Evolutionary conservation across 139 green algal genomes (phyloP).

Genomic region (Chlamydomonas asymmetrica): DNA sequence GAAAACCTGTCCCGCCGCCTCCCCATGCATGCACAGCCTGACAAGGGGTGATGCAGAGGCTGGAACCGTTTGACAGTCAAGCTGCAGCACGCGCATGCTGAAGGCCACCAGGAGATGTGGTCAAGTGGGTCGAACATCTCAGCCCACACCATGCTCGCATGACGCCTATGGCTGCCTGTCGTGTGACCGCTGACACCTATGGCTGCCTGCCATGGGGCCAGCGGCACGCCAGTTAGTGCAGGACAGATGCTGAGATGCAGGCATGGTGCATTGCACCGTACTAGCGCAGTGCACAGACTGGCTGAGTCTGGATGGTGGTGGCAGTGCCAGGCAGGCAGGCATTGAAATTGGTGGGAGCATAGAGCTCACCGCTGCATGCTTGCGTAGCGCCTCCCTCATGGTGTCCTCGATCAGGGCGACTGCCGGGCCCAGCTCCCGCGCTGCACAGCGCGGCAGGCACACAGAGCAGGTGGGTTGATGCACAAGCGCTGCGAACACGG

Average conservation of each 20-base stretch:
- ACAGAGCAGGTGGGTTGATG: background rate
- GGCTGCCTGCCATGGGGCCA: background rate
- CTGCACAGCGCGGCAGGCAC: background rate
- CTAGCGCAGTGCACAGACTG: too few relatives aligned
- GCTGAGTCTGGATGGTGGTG: too few relatives aligned
- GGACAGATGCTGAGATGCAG: too few relatives aligned
- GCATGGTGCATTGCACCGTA: too few relatives aligned
- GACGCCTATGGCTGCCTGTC: background rate
- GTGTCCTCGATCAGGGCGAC: slow-evolving; percentile 38
- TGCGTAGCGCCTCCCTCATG: slow-evolving; percentile 39
- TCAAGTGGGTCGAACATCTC: too few relatives aligned
- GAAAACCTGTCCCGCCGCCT: too few relatives aligned
- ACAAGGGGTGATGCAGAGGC: background rate
- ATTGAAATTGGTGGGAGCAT: background rate
- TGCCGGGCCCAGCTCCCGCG: slow-evolving; percentile 24
- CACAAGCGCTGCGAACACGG: too few relatives aligned
- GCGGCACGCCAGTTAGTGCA: too few relatives aligned
- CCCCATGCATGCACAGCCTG: too few relatives aligned
- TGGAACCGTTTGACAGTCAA: too few relatives aligned
- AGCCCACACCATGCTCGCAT: too few relatives aligned
- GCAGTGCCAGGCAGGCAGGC: background rate
- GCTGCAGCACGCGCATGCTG: background rate
- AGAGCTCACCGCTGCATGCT: slow-evolving; percentile 25
- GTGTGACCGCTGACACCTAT: background rate
- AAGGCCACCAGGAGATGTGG: background rate